Evolutionary conservation across 805 yeast species (phyloP).

Genomic region (Candida palmyrensis): DNA sequence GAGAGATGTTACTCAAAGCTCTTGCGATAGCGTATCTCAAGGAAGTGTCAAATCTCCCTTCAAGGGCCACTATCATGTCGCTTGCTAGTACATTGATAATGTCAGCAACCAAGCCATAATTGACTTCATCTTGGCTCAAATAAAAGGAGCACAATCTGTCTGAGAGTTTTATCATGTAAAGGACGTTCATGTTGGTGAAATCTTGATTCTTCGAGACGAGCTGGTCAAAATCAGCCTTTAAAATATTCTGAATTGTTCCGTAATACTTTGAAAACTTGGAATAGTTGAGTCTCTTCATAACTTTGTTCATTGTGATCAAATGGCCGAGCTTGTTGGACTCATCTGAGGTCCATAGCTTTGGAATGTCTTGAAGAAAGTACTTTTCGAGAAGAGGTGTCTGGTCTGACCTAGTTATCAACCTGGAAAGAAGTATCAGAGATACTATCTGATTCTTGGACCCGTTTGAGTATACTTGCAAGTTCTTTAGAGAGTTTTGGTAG

Average conservation of each 20-base stretch:
- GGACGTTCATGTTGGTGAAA: constrained; percentile 13
- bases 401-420: constrained; percentile 51
- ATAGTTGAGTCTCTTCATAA: constrained; percentile 21
- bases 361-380: constrained; percentile 13
- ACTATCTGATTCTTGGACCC: constrained; percentile 59
- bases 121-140: constrained; percentile 10
- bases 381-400: constrained; percentile 9
- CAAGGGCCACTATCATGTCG: constrained; percentile 27
- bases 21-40: constrained; percentile 66
- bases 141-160: constrained; percentile 30
- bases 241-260: constrained; percentile 10
- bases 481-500: constrained; percentile 25
- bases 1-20: constrained; percentile 48
- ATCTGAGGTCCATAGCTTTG: constrained; percentile 14
- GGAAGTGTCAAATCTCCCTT: constrained; percentile 44
- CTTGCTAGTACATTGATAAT: constrained; percentile 45
- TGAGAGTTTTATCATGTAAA: constrained; percentile 29
- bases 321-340: constrained; percentile 23
- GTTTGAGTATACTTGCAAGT: constrained; percentile 24
- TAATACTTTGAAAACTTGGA: constrained; percentile 4
- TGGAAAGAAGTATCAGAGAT: constrained; percentile 46
- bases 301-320: constrained; percentile 35
- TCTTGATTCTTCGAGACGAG: background rate
- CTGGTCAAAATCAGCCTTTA: constrained; percentile 12
- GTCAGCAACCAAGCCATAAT: constrained; percentile 40